Percentiles rank a stretch among this genome's conserved stretches.
Evolutionary conservation across 352 stramenopile species (phyloP).

Genomic region (Globisporangium canariense): DNA sequence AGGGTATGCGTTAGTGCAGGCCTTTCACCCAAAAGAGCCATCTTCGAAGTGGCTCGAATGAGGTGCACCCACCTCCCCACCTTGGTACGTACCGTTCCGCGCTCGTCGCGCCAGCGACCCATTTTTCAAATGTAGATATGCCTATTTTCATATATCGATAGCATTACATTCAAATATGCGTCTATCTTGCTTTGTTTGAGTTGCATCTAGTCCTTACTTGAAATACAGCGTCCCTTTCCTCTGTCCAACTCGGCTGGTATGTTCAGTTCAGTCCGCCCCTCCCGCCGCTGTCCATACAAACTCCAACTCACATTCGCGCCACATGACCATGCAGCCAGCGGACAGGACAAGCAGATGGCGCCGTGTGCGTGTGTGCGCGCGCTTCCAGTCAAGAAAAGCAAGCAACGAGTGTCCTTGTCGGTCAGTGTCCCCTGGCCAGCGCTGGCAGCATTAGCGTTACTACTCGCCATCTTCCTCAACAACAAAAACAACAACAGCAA

Average conservation of each 20-base stretch:
- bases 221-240: not conserved
- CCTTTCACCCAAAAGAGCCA: too few relatives aligned
- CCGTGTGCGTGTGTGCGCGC: not conserved
- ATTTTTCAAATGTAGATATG: too few relatives aligned
- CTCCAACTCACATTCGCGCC: not conserved
- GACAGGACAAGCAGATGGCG: not conserved
- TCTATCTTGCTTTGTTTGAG: too few relatives aligned
- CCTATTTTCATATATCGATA: too few relatives aligned
- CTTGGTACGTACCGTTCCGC: too few relatives aligned
- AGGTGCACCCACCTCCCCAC: too few relatives aligned
- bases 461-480: not conserved
- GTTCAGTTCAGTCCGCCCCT: slow-evolving; percentile 7
- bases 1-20: too few relatives aligned
- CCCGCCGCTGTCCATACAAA: not conserved
- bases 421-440: too few relatives aligned
- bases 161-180: too few relatives aligned
- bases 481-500: not conserved
- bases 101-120: too few relatives aligned
- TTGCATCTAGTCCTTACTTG: not conserved
- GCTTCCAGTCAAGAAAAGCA: not conserved
- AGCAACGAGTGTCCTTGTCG: too few relatives aligned
- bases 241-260: not conserved
- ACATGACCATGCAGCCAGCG: not conserved
- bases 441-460: not conserved
- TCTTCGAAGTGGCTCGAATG: too few relatives aligned